phyloP scores from a whole-genome alignment of 371 early-diverging fungal species.

The Chytridium lagenaria region DNA sequence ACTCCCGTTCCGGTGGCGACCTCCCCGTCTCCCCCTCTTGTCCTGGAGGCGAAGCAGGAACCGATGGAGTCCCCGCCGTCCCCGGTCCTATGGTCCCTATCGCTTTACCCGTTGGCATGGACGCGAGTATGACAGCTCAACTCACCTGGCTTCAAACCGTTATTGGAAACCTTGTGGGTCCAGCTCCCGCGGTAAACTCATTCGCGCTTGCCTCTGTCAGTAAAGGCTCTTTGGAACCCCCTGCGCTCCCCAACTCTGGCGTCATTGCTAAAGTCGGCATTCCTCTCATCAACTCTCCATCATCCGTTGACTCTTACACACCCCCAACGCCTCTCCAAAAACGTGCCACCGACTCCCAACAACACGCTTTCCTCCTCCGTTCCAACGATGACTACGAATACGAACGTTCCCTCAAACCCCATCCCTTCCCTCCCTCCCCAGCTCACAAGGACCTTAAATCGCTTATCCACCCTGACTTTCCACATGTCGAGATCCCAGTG shows the following conservation, averaged over 20 bases:
- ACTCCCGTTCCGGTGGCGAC: constrained; percentile 28
- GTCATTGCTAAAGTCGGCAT: background rate
- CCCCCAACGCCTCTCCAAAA: background rate
- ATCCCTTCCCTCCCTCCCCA: background rate
- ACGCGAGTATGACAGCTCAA: background rate
- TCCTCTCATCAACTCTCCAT: background rate
- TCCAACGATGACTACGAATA: background rate
- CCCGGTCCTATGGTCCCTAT: background rate
- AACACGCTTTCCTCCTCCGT: background rate
- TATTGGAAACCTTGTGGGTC: constrained; percentile 2
- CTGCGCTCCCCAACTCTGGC: background rate
- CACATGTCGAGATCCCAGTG: background rate
- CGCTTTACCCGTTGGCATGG: background rate
- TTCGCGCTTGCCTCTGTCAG: background rate
- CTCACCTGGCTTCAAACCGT: background rate
- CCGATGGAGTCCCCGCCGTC: background rate
- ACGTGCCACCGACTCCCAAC: background rate
- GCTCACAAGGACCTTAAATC: background rate
- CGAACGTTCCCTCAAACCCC: background rate
- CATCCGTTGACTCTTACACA: background rate
- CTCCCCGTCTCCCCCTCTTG: background rate
- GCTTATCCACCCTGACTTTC: background rate
- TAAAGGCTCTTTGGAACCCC: background rate
- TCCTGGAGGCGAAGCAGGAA: background rate
- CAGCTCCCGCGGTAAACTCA: background rate